phyloP scores from a whole-genome alignment of 306 rosid genomes.

The Heteromeles arbutifolia region DNA sequence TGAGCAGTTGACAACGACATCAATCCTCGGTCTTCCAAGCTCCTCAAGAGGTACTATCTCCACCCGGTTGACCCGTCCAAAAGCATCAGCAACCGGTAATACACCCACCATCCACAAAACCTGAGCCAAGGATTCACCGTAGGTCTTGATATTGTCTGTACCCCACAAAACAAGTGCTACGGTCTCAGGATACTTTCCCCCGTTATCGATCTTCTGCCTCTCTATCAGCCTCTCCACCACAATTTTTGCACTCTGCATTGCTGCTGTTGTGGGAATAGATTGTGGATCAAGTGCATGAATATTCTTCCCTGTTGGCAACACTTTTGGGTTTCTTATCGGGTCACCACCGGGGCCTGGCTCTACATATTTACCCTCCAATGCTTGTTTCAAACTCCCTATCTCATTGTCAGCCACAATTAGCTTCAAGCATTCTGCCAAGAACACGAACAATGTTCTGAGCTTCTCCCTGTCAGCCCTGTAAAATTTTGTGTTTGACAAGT shows the following conservation, averaged over 20 bases:
- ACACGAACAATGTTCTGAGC: conserved; percentile 60
- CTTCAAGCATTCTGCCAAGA: conserved; percentile 79
- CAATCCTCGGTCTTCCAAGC: conserved; percentile 98
- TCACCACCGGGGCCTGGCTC: conserved; percentile 99
- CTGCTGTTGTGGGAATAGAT: conserved; percentile 83
- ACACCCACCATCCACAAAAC: conserved; percentile 99
- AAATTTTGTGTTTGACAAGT: conserved; percentile 78
- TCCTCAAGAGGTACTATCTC: conserved; percentile 82
- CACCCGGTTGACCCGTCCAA: conserved; percentile 85
- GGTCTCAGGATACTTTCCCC: conserved; percentile 79
- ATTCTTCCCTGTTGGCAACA: conserved; percentile 89
- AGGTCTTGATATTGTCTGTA: conserved; percentile 95
- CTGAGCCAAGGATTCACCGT: conserved; percentile 94
- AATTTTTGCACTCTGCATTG: conserved; percentile 75
- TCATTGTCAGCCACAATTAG: conserved; percentile 86
- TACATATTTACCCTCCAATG: conserved; percentile 88
- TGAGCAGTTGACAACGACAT: conserved; percentile 94
- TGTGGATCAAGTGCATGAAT: conserved; percentile 97
- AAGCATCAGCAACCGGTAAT: conserved; percentile 66
- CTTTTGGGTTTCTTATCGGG: conserved; percentile 91
- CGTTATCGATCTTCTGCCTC: conserved; percentile 59
- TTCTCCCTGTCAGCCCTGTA: conserved; percentile 85
- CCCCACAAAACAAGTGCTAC: conserved; percentile 97
- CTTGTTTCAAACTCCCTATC: conserved; percentile 91
- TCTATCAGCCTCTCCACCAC: conserved; percentile 58